phyloP scores from a whole-genome alignment of 805 yeast species.

The Millerozyma miso region DNA sequence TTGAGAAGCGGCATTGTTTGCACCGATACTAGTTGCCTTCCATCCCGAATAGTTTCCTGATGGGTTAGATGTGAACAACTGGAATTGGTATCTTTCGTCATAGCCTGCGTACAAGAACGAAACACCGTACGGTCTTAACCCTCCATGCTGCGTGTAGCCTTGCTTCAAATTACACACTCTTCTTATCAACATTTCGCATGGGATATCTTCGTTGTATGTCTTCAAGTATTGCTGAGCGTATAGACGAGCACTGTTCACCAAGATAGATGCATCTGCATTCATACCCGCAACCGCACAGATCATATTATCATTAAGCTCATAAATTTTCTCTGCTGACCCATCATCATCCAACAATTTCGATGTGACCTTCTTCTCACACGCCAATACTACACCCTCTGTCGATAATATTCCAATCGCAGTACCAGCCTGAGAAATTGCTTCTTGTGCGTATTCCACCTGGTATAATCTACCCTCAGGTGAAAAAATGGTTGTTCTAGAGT shows the following conservation, averaged over 20 bases:
- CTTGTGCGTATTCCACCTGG: constrained; percentile 96
- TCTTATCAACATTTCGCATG: constrained; percentile 87
- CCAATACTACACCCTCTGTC: constrained; percentile 84
- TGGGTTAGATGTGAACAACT: constrained; percentile 91
- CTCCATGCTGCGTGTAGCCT: constrained; percentile 98
- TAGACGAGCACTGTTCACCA: constrained; percentile 82
- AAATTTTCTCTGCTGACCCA: constrained; percentile 88
- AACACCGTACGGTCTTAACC: constrained; percentile 97
- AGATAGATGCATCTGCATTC: constrained; percentile 93
- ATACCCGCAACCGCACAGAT: constrained; percentile 97
- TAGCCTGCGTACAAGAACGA: constrained; percentile 94
- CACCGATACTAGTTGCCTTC: constrained; percentile 97
- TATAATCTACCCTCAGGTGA: constrained; percentile 98
- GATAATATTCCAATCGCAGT: constrained; percentile 77
- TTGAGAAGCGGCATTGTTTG: constrained; percentile 94
- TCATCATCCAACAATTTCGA: constrained; percentile 91
- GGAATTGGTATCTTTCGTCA: constrained; percentile 86
- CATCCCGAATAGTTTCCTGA: constrained; percentile 97
- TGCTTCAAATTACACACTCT: constrained; percentile 90
- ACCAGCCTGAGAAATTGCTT: constrained; percentile 81
- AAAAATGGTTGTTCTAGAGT: constrained; percentile 96
- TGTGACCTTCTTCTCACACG: constrained; percentile 95
- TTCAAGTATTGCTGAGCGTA: constrained; percentile 81
- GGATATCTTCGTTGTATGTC: constrained; percentile 86
- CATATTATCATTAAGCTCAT: constrained; percentile 75